A percentile compares a stretch with the other conserved stretches of the same genome.
Evolutionary conservation across 345 rosid genomes (phyloP).

Genomic region (Adansonia digitata): DNA sequence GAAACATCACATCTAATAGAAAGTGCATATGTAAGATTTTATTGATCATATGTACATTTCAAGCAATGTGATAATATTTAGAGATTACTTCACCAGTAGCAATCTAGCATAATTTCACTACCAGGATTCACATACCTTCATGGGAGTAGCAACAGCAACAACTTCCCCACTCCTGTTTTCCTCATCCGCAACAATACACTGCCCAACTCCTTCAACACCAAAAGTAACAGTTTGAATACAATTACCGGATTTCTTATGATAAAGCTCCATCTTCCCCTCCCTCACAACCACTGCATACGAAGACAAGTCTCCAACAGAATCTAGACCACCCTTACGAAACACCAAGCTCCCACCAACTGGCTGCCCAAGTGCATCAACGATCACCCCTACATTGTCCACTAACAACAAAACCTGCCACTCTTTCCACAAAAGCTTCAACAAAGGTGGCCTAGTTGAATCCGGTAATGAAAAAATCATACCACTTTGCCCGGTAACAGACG

Average conservation of each 20-base stretch:
- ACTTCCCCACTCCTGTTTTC: constrained; percentile 50
- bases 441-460: constrained; percentile 51
- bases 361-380: constrained; percentile 70
- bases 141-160: constrained; percentile 53
- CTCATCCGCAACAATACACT: constrained; percentile 46
- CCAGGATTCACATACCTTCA: constrained; percentile 45
- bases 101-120: neutral
- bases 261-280: constrained; percentile 84
- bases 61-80: neutral
- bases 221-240: constrained; percentile 67
- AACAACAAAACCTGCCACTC: constrained; percentile 76
- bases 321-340: constrained; percentile 51
- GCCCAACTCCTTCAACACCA: constrained; percentile 63
- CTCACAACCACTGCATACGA: constrained; percentile 53
- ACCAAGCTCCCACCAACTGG: constrained; percentile 96
- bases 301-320: constrained; percentile 63
- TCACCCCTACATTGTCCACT: constrained; percentile 89
- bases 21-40: neutral
- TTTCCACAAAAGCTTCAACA: constrained; percentile 58
- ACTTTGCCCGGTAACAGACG: constrained; percentile 75
- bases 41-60: neutral
- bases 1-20: neutral
- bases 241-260: constrained; percentile 74
- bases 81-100: neutral
- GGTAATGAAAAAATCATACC: constrained; percentile 82